Percentiles rank a stretch among this genome's conserved stretches.
phyloP scores from a whole-genome alignment of 345 rosid genomes.

The Anastatica hierochuntica region DNA sequence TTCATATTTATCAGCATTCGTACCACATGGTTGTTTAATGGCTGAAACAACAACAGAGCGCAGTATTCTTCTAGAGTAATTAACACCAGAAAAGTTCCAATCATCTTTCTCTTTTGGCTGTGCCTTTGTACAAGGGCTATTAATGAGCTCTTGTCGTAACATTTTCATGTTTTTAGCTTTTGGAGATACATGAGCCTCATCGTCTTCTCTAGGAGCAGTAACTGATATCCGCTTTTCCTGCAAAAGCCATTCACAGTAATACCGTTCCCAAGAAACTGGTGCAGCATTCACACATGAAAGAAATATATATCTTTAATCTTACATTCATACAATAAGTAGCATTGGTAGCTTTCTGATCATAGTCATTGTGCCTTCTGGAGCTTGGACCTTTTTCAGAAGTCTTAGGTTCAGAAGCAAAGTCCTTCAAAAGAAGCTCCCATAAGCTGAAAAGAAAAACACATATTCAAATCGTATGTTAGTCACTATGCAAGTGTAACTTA shows the following conservation, averaged over 20 bases:
- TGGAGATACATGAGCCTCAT: constrained; percentile 12
- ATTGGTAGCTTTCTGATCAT: neutral
- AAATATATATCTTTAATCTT: neutral
- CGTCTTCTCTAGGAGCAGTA: constrained; percentile 7
- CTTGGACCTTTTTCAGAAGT: constrained; percentile 1
- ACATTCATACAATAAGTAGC: constrained; percentile 6
- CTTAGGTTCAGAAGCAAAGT: constrained; percentile 4
- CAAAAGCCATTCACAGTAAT: neutral
- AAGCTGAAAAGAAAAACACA: constrained; percentile 7
- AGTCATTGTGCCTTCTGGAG: neutral
- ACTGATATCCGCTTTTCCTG: constrained; percentile 15
- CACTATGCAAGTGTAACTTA: neutral
- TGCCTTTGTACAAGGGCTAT: constrained; percentile 12
- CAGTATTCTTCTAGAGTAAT: constrained; percentile 12
- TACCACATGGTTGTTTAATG: constrained; percentile 14
- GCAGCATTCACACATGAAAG: neutral
- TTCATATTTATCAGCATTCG: constrained; percentile 10
- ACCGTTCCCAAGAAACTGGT: neutral
- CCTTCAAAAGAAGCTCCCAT: constrained; percentile 25
- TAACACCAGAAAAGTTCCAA: neutral
- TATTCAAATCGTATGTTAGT: neutral
- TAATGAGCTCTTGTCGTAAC: constrained; percentile 8
- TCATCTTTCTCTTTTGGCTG: neutral
- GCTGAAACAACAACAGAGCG: constrained; percentile 16
- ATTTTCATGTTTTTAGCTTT: neutral